phyloP scores from a whole-genome alignment of 768 basidiomycete species.

The Cystofilobasidium ferigula region DNA sequence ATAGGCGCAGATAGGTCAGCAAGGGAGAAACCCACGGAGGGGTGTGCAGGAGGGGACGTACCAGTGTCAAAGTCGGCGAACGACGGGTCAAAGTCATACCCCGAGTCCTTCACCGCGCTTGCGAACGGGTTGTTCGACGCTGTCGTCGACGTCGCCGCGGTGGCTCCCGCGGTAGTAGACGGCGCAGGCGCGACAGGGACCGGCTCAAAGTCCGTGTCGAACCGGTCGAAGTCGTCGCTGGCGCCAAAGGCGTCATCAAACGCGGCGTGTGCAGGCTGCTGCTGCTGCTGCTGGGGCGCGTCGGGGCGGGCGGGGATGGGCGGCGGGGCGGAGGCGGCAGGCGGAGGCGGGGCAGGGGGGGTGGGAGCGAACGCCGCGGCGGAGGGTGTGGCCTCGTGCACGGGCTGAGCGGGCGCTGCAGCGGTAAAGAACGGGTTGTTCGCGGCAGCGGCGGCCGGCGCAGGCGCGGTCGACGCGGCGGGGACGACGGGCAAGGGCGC shows the following conservation, averaged over 20 bases:
- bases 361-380: not conserved
- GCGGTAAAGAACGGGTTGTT: constrained; percentile 29
- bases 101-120: constrained; percentile 6
- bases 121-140: constrained; percentile 30
- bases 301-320: not conserved
- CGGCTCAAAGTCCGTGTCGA: constrained; percentile 35
- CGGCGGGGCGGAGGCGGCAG: not conserved
- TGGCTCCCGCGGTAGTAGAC: no score
- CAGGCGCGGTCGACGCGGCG: not conserved
- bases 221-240: constrained; percentile 31
- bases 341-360: not conserved
- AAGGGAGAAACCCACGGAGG: no score
- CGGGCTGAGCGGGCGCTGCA: constrained; percentile 13
- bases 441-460: no score
- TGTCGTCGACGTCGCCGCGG: constrained; percentile 26
- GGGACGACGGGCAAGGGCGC: constrained; percentile 25
- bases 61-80: constrained; percentile 39
- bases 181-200: constrained; percentile 3
- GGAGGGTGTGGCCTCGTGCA: not conserved
- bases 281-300: not conserved
- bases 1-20: no score
- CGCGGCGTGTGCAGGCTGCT: not conserved
- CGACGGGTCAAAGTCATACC: constrained; percentile 35
- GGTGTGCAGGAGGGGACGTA: no score
- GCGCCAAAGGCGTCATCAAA: constrained; percentile 6